Conservation (phyloP, 768 basidiomycete species). For the Astraeus odoratus region DNA sequence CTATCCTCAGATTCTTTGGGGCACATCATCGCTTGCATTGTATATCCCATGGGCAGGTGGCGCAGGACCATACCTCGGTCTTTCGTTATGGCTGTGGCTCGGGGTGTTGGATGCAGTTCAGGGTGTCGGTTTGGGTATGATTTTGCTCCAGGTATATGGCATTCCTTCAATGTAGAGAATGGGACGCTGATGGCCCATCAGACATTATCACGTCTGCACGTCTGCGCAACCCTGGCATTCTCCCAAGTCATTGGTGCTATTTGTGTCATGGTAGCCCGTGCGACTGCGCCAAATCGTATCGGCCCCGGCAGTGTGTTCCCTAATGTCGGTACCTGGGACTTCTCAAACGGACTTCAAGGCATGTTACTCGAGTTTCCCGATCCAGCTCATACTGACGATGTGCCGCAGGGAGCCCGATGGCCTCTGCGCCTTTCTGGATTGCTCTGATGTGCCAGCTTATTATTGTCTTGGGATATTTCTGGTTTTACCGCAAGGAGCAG, state of each 20-base stretch:
- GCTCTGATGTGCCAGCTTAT: constrained; percentile 73
- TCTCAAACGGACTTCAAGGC: constrained; percentile 60
- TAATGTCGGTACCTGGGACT: constrained; percentile 87
- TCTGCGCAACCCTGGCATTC: constrained; percentile 87
- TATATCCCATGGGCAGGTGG: constrained; percentile 92
- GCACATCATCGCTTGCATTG: constrained; percentile 85
- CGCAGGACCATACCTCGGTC: constrained; percentile 82
- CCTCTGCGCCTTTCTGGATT: constrained; percentile 82
- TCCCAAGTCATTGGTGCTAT: constrained; percentile 86
- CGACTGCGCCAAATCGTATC: constrained; percentile 82
- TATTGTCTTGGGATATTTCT: constrained; percentile 89
- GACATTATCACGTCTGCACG: constrained; percentile 89
- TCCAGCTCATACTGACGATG: constrained; percentile 5
- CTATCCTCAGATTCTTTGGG: constrained; percentile 73
- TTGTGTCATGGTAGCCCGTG: constrained; percentile 90
- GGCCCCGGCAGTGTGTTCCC: constrained; percentile 91
- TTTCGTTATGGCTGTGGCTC: constrained; percentile 91
- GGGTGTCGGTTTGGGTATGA: constrained; percentile 91
- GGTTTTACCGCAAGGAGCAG: constrained; percentile 97
- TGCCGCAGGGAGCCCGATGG: constrained; percentile 67
- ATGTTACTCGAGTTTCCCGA: constrained; percentile 12
- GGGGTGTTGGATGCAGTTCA: constrained; percentile 92
- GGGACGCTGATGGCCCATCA: constrained; percentile 11
- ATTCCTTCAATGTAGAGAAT: neutral
- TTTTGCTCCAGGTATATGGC: constrained; percentile 54